phyloP scores from a whole-genome alignment of 2,329 filamentous ascomycete species.

The Sarocladiaceae sp. region DNA sequence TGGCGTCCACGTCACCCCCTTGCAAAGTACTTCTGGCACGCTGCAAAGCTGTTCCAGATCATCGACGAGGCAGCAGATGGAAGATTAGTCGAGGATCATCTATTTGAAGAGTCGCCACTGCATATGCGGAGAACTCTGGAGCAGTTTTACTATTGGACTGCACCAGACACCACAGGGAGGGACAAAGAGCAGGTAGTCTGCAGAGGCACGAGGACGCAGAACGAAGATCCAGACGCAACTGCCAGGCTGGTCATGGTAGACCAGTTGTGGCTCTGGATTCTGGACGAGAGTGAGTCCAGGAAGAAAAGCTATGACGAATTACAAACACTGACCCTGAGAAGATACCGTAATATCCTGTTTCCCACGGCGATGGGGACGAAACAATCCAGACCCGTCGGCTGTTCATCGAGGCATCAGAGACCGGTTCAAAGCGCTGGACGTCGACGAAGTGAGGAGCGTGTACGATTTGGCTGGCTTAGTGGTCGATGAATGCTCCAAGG shows the following conservation, averaged over 20 bases:
- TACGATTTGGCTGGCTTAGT: constrained; percentile 15
- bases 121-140: constrained; percentile 31
- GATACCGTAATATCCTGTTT: constrained; percentile 35
- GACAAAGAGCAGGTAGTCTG: constrained; percentile 25
- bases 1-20: constrained; percentile 14
- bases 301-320: background rate
- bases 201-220: constrained; percentile 18
- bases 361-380: constrained; percentile 31
- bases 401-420: constrained; percentile 29
- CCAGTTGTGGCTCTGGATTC: constrained; percentile 17
- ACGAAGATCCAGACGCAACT: constrained; percentile 13
- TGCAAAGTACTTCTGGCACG: constrained; percentile 18
- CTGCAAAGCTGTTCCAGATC: constrained; percentile 15
- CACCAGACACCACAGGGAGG: constrained; percentile 25
- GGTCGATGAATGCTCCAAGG: constrained; percentile 16
- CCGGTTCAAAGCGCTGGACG: constrained; percentile 24
- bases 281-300: constrained; percentile 14
- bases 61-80: constrained; percentile 17
- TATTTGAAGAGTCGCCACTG: constrained; percentile 19
- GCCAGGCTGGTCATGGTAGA: constrained; percentile 16
- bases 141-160: constrained; percentile 32
- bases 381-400: constrained; percentile 30
- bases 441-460: constrained; percentile 13
- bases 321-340: no score
- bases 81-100: constrained; percentile 18